Evolutionary conservation across 768 basidiomycete genomes (phyloP), one percentile per base, ranked within the genome.

Genomic region (Tubosaeta sp.): DNA sequence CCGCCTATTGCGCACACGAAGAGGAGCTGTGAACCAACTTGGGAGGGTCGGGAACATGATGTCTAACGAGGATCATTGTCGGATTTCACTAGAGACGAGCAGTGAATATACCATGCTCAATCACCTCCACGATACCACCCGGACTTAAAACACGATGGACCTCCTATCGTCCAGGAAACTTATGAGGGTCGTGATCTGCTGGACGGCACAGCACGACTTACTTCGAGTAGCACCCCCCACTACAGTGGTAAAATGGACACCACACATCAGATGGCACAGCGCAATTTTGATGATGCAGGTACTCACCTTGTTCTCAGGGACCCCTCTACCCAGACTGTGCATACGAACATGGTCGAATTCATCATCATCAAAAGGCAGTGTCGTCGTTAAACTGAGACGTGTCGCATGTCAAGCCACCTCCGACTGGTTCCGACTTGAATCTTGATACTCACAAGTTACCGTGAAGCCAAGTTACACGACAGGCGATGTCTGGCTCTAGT

Each of bases 301-400:
- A 18, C 56, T 40, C 46, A 81, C 86, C 73, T 88, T 88, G 58
- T 83, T 86, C 63, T 90, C 88, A 6, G 86, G 86, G 27, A 89
- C 79, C 14, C 80, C 86, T 59, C 75, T 75, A 1, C 85, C 79
- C 51, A 89, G 78, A 44, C 73, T 71, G 52, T 79, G 75, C 45
- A 90, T 78, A 58, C 85, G 89, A n/a, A 90, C 81, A 64, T 86
- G 81, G 65, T 90, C 88, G 54, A 90, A 90, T 58, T 86, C 81
- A 53, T 90, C 86, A 48, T 90, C 88, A 14, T 89, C 86, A 61
- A 89, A 90, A 0, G 88, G 88, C 18, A 90, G 73, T 58, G 76
- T 85, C 11, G 81, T 87, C 42, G 87, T 86, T 58, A 90, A 68
- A 65, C 87, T 90, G 55, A 31, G 16, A 48, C 22, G 16, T 4